Conservation (phyloP, 371 early-diverging fungal genomes). For the Phascolomyces articulosus region DNA sequence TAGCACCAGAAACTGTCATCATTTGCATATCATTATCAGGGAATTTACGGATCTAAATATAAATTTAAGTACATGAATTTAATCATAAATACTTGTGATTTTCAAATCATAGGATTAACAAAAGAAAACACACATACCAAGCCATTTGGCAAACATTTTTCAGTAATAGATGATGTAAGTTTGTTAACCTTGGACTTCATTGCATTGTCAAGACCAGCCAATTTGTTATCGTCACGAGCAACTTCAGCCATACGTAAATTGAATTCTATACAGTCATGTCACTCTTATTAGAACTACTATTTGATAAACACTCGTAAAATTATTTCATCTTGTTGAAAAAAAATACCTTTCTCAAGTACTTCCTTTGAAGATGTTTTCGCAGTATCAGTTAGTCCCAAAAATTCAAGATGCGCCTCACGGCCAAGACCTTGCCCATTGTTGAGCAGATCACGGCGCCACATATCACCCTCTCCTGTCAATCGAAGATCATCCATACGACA, state of each 20-base stretch:
- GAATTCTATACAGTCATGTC: slow-evolving; percentile 49
- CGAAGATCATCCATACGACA: slow-evolving; percentile 99
- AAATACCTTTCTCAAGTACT: slow-evolving; percentile 37
- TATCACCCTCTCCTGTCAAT: slow-evolving; percentile 84
- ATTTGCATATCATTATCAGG: slow-evolving; percentile 98
- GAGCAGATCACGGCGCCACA: slow-evolving; percentile 73
- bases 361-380: slow-evolving; percentile 41
- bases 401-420: slow-evolving; percentile 71
- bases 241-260: slow-evolving; percentile 83
- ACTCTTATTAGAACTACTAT: too few species aligned
- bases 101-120: too few species aligned
- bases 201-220: slow-evolving; percentile 90
- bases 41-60: slow-evolving; percentile 68
- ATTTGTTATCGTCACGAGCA: slow-evolving; percentile 80
- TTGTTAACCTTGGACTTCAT: slow-evolving; percentile 89
- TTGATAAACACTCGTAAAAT: too few species aligned
- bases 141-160: slow-evolving; percentile 83
- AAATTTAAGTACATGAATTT: not conserved
- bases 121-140: slow-evolving; percentile 37
- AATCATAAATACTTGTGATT: too few species aligned
- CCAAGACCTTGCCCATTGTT: slow-evolving; percentile 60
- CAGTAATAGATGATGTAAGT: slow-evolving; percentile 83
- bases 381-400: slow-evolving; percentile 67
- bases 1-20: slow-evolving; percentile 99
- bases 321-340: not conserved